Evolutionary conservation across 345 rosid species (phyloP).

Genomic region (Hevea brasiliensis): DNA sequence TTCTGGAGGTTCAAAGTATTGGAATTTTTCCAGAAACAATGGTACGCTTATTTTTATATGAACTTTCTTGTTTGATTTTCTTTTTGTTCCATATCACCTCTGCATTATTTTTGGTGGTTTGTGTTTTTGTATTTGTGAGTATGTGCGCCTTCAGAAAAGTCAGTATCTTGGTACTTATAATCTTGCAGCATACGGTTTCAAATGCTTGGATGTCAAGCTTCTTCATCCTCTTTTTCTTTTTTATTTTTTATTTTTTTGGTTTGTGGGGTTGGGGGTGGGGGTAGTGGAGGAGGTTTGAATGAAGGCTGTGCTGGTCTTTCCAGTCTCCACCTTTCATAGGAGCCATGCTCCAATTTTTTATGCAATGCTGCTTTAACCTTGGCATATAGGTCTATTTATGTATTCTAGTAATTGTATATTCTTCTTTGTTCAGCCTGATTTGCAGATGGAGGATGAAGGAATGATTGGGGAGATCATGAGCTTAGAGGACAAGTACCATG

Average conservation of each 20-base stretch:
- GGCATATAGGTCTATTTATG: not conserved
- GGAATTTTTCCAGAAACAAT: conserved; percentile 72
- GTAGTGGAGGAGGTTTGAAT: too few relatives aligned
- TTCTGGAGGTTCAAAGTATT: conserved; percentile 75
- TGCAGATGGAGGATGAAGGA: conserved; percentile 58
- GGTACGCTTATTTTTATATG: conserved; percentile 48
- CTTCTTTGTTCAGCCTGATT: conserved; percentile 50
- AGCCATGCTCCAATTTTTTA: conserved; percentile 13
- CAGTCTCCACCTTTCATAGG: too few relatives aligned
- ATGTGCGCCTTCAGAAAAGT: not conserved
- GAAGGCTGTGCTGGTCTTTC: conserved; percentile 2
- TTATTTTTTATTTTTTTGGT: conserved; percentile 2
- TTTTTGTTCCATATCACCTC: conserved; percentile 12
- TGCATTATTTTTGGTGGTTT: not conserved
- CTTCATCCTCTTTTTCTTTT: not conserved
- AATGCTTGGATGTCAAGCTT: not conserved
- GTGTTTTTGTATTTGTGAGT: not conserved
- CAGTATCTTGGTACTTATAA: not conserved
- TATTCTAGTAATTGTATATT: conserved; percentile 17
- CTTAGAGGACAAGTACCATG: conserved; percentile 58
- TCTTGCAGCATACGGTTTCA: not conserved
- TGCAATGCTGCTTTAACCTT: conserved; percentile 11
- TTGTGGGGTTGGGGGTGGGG: not conserved
- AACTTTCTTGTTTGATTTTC: conserved; percentile 1
- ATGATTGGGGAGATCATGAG: conserved; percentile 53